These are phyloP conservation scores for Phytophthora tubulina DNA, from an alignment of 352 stramenopile species.

Conservation along the genomic window DNA sequence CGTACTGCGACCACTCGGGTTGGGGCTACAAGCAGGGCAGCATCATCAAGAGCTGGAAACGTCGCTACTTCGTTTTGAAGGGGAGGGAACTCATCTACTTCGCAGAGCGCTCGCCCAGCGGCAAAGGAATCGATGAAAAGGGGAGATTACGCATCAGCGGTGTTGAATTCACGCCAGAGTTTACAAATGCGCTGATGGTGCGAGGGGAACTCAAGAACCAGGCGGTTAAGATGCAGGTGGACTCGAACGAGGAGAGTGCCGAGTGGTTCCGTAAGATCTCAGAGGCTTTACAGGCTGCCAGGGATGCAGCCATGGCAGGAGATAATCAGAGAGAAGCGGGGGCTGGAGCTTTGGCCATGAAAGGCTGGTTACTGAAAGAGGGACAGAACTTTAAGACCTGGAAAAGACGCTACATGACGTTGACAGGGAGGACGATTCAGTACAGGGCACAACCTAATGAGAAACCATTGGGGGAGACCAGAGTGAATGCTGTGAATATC, in stretches of 20 bases:
- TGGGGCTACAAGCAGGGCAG: constrained; percentile 86
- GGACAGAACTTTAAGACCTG: constrained; percentile 91
- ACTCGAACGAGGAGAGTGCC: constrained; percentile 66
- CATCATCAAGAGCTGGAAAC: constrained; percentile 88
- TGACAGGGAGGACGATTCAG: constrained; percentile 65
- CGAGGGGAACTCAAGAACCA: constrained; percentile 80
- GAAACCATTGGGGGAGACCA: constrained; percentile 68
- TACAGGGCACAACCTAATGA: constrained; percentile 70
- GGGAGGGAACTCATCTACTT: constrained; percentile 85
- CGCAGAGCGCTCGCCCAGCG: constrained; percentile 66
- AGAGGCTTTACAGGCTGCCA: constrained; percentile 42
- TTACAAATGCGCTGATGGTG: constrained; percentile 69
- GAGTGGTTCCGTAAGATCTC: constrained; percentile 74
- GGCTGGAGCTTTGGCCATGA: constrained; percentile 50
- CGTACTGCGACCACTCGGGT: constrained; percentile 81
- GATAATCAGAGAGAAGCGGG: constrained; percentile 10
- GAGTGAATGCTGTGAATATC: constrained; percentile 79
- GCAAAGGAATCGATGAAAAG: constrained; percentile 85
- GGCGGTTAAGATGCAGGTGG: constrained; percentile 71
- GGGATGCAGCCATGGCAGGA: constrained; percentile 10
- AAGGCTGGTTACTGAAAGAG: constrained; percentile 86
- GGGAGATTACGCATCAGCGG: constrained; percentile 62
- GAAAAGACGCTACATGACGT: constrained; percentile 86
- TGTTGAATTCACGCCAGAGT: constrained; percentile 77
- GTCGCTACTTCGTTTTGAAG: constrained; percentile 87